Evolutionary conservation across 192 early-diverging fungal species (phyloP), one percentile per base, ranked within the genome.

Genomic region (Phlyctochytrium bullatum): DNA sequence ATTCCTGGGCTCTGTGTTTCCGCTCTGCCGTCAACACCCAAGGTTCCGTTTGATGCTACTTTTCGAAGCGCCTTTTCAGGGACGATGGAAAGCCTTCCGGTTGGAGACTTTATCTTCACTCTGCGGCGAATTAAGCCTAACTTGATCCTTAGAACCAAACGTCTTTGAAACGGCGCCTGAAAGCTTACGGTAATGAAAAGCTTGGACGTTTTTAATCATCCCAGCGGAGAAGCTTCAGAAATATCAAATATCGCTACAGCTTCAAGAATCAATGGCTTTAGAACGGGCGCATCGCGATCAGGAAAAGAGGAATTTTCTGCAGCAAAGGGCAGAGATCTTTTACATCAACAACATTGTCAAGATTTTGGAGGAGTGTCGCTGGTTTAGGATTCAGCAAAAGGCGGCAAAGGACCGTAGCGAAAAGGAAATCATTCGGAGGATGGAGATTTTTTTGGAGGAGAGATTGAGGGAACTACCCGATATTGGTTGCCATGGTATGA

Each of bases 1-100:
- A 72, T 72, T 52, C 70, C 70, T 1, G 70, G 70, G 0, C 47
- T 72, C 54, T 57, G 20, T 28, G 54, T 57, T 10, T 57, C 54
- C 25, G 20, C 54, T 25, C 4, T 57, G 16, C 54, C 54, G 27
- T 57, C 54, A 25, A 57, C 54, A 57, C 54, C 54, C 4, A 14
- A 57, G 20, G 54, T 28, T 27, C 4, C 6, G 14, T 6, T 6
- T 57, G 20, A 57, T 10, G 54, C 25, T 57, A 20, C 10, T 57
- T 27, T 57, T 6, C 54, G 27, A 10, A 10, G 25, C 25, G 10
- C 54, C 10, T 6, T 25, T 10, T 10, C 54, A 28, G 25, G 54
- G 10, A 20, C 40, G 40, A 6, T 57, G 54, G 54, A 57, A 6
- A 57, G 27, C 27, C 12, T 57, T 28, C 10, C 54, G 54, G 54